Evolutionary conservation across 768 basidiomycete genomes (phyloP), one percentile per base, ranked within the genome.

Genomic region (Royoungia palumana): DNA sequence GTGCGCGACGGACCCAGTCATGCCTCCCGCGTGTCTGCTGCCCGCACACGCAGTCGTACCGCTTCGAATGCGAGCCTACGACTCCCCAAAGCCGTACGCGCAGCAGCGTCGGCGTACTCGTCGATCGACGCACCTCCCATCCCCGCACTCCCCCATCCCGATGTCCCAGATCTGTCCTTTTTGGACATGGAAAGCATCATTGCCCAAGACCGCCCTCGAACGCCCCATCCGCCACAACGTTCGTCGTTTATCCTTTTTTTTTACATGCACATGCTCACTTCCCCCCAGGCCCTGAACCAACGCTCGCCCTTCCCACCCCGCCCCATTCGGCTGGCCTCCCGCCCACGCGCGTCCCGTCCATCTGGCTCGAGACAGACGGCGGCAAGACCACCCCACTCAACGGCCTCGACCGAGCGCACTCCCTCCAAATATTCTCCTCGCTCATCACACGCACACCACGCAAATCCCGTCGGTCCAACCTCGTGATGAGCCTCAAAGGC

Each of bases 31-130:
- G 73, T 90, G 3, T 75, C 76, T 5, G 82, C 88, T 5, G 88
- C 89, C 2, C 78, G 79, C 49, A 77, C 70, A 49, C 77, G 87
- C 35, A 86, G 83, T 62, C 71, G 74, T 36, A 74, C 84, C 2
- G 73, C 79, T 8, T 87, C 85, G 5, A 80, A 83, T 55, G 76
- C 80, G 20, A 87, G 84, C 59, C 68, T 90, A 8, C 79, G 87
- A 1, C 69, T 88, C 20, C 82, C 80, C 0, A 68, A 67, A 50
- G 42, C 72, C 41, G 41, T 70, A 34, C 60, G 63, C 19, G 54
- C 60, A 2, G n/a, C 51, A 48, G 4, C 69, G 58, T n/a, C 73
- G 57, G 22, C 72, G 63, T 30, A 66, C 68, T 2, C 71, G 63
- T 14, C 68, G 65, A 38, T 43, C 30, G 57, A 55, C 6, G 30